phyloP scores from a whole-genome alignment of 2,329 filamentous ascomycete species.

The Paraphaeosphaeria sporulosa region DNA sequence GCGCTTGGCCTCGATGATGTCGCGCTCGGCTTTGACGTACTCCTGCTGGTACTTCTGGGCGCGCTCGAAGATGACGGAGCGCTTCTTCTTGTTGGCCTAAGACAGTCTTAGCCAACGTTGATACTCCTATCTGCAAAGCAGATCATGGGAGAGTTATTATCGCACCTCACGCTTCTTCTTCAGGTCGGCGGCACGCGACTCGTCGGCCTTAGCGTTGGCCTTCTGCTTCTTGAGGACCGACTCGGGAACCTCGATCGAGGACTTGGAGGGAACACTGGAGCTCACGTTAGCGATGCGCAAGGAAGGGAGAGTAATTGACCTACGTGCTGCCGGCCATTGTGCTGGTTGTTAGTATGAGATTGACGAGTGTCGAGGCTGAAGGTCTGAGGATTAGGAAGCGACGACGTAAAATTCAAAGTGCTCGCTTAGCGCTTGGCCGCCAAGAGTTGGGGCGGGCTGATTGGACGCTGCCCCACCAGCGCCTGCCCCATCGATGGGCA shows the following conservation, averaged over 20 bases:
- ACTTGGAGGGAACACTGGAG: conserved; percentile 83
- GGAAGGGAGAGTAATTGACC: conserved; percentile 16
- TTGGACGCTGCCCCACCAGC: conserved; percentile 27
- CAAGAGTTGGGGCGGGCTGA: conserved; percentile 27
- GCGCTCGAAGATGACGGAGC: conserved; percentile 98
- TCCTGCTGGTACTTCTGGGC: conserved; percentile 99
- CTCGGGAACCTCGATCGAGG: conserved; percentile 98
- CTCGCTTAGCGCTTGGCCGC: conserved; percentile 29
- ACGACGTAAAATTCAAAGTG: conserved; percentile 38
- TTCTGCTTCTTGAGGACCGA: conserved; percentile 99
- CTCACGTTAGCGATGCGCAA: conserved; percentile 8
- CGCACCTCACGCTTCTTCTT: conserved; percentile 98
- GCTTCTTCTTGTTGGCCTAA: conserved; percentile 99
- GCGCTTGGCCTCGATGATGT: conserved; percentile 94
- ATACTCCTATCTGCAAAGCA: conserved; percentile 47
- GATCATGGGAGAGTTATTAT: conserved; percentile 56
- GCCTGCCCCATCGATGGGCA: conserved; percentile 14
- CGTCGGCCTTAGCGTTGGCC: conserved; percentile 98
- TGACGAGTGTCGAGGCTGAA: conserved; percentile 31
- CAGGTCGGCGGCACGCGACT: conserved; percentile 79
- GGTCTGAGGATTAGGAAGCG: conserved; percentile 14
- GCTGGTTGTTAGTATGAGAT: conserved; percentile 44
- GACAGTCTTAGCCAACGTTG: conserved; percentile 52
- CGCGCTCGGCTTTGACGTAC: conserved; percentile 95
- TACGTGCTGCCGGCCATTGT: conserved; percentile 49